Evolutionary conservation across 2,329 filamentous ascomycete species (phyloP).

Genomic region (Cladophialophora exuberans): DNA sequence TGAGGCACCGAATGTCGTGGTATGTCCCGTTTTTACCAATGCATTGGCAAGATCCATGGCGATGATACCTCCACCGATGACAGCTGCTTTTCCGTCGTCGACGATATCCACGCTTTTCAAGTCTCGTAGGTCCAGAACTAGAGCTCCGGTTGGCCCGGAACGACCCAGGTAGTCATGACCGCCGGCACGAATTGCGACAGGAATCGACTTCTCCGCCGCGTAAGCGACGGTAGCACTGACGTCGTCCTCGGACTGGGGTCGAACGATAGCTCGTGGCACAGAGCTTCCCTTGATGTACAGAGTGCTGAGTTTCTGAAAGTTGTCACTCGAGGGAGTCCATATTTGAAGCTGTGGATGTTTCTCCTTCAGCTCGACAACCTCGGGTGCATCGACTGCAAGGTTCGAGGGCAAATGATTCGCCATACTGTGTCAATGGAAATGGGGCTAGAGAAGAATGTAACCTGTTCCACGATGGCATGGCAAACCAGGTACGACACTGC

Average conservation of each 20-base stretch:
- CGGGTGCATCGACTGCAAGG: too few species aligned
- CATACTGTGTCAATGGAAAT: too few species aligned
- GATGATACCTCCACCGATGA: slow-evolving; percentile 44
- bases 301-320: too few species aligned
- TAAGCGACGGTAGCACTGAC: background rate
- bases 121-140: slow-evolving; percentile 46
- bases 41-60: slow-evolving; percentile 29
- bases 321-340: too few species aligned
- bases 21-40: slow-evolving; percentile 36
- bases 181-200: background rate
- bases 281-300: too few species aligned
- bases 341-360: too few species aligned
- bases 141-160: slow-evolving; percentile 28
- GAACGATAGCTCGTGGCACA: slow-evolving; percentile 5
- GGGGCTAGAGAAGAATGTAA: too few species aligned
- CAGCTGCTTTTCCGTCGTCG: slow-evolving; percentile 36
- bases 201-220: background rate
- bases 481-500: too few species aligned
- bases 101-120: slow-evolving; percentile 39
- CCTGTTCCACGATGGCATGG: too few species aligned
- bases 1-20: slow-evolving; percentile 31
- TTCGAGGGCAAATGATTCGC: too few species aligned
- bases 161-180: background rate
- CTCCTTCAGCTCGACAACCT: too few species aligned
- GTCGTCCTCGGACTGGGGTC: background rate